Conservation (phyloP, 2,329 filamentous ascomycete species). For the Fusarium redolens region DNA sequence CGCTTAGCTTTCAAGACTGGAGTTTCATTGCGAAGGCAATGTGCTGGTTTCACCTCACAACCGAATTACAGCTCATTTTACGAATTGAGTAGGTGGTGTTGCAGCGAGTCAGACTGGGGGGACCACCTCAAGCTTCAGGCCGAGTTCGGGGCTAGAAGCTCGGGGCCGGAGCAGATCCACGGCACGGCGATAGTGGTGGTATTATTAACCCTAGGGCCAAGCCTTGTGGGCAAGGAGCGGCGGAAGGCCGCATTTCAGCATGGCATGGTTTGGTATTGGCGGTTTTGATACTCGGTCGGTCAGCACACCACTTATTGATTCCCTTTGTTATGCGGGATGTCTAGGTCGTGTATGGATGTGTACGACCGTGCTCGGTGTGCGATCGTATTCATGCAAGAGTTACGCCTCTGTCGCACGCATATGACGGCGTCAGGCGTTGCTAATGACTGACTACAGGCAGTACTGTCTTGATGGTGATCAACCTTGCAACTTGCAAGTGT, state of each 20-base stretch:
- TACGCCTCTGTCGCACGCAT: slow-evolving; percentile 24
- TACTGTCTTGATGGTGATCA: slow-evolving; percentile 4
- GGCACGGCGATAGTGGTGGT: slow-evolving; percentile 19
- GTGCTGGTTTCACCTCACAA: slow-evolving; percentile 29
- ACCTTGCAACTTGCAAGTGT: slow-evolving; percentile 1
- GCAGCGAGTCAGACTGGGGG: slow-evolving; percentile 38
- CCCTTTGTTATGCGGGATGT: slow-evolving; percentile 9
- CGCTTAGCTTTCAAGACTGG: slow-evolving; percentile 35
- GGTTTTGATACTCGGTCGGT: slow-evolving; percentile 6
- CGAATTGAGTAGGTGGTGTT: slow-evolving; percentile 34
- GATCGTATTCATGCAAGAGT: slow-evolving; percentile 18
- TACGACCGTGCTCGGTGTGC: slow-evolving; percentile 23
- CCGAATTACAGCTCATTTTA: slow-evolving; percentile 28
- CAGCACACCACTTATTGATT: slow-evolving; percentile 19
- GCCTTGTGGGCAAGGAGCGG: slow-evolving; percentile 15
- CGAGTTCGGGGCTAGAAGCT: slow-evolving; percentile 41
- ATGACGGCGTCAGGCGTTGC: slow-evolving; percentile 13
- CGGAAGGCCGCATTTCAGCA: slow-evolving; percentile 28
- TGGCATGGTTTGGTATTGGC: neutral
- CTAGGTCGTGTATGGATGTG: slow-evolving; percentile 6
- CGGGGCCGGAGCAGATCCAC: slow-evolving; percentile 36
- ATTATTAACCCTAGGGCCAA: slow-evolving; percentile 25
- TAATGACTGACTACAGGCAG: neutral
- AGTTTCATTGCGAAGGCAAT: slow-evolving; percentile 28
- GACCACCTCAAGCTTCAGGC: slow-evolving; percentile 40